A percentile compares a stretch with the other conserved stretches of the same genome.
These are phyloP conservation scores for Penicillium pulvis DNA, from an alignment of 495 filamentous ascomycete genomes.

Conservation along the genomic window DNA sequence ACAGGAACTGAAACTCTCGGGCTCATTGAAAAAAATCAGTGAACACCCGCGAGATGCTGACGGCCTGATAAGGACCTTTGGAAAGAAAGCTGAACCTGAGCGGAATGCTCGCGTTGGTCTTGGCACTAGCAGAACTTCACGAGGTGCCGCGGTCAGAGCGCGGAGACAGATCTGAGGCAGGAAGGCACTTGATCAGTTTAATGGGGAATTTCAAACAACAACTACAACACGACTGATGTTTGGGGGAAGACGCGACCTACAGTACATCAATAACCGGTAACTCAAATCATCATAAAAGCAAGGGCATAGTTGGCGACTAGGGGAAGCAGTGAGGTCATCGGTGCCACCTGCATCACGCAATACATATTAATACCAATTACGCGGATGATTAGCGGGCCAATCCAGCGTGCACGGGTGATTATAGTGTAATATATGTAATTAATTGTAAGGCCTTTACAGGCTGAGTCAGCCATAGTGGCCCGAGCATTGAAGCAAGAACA, in stretches of 20 bases:
- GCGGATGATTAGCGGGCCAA: neutral
- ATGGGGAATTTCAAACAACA: neutral
- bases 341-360: conserved; percentile 12
- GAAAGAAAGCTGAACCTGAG: conserved; percentile 16
- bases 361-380: neutral
- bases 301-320: conserved; percentile 5
- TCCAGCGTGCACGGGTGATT: neutral
- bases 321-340: conserved; percentile 33
- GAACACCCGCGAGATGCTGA: neutral
- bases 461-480: neutral
- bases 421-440: neutral
- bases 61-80: neutral
- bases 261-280: neutral
- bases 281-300: neutral
- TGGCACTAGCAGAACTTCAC: conserved; percentile 29
- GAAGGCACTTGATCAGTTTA: neutral
- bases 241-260: neutral
- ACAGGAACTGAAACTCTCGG: neutral
- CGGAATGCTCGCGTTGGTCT: conserved; percentile 33
- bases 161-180: conserved; percentile 14
- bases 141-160: conserved; percentile 22
- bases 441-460: neutral
- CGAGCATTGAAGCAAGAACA: neutral
- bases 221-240: neutral
- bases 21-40: neutral